A percentile compares a stretch with the other conserved stretches of the same genome.
Conservation (phyloP, 495 filamentous ascomycete species). For the Antarctomyces pellizariae region DNA sequence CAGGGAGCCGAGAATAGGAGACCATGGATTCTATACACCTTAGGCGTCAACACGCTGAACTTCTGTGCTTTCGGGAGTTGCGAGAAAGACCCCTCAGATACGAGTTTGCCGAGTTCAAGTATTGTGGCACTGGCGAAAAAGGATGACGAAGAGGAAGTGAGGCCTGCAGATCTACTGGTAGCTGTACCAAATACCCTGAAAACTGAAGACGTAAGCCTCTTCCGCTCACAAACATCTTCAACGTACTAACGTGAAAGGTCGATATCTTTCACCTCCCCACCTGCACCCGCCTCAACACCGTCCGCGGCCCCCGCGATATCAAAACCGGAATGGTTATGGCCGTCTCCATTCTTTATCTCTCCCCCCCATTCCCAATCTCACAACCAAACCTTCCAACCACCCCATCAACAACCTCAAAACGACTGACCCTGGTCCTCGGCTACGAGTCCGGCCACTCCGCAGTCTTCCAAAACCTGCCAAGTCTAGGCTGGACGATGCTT, state of each 20-base stretch:
- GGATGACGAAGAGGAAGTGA: no score
- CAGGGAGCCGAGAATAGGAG: conserved; percentile 23
- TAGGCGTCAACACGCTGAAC: conserved; percentile 82
- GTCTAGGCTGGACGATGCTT: conserved; percentile 28
- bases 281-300: conserved; percentile 40
- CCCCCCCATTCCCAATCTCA: no score
- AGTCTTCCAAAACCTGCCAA: conserved; percentile 14
- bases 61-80: conserved; percentile 57
- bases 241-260: conserved; percentile 22
- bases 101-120: background rate
- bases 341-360: conserved; percentile 33
- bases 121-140: conserved; percentile 3
- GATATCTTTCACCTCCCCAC: conserved; percentile 73
- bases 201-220: conserved; percentile 37
- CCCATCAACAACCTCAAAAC: conserved; percentile 3
- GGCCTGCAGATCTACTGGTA: conserved; percentile 25
- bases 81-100: conserved; percentile 3
- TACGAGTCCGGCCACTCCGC: conserved; percentile 69
- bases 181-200: conserved; percentile 57
- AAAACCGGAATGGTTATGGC: conserved; percentile 88
- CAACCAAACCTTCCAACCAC: no score
- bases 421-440: conserved; percentile 41
- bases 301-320: conserved; percentile 27
- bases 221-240: background rate
- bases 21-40: conserved; percentile 67